Conservation (phyloP, 305 asterid species). For the Solanum hybrid region DNA sequence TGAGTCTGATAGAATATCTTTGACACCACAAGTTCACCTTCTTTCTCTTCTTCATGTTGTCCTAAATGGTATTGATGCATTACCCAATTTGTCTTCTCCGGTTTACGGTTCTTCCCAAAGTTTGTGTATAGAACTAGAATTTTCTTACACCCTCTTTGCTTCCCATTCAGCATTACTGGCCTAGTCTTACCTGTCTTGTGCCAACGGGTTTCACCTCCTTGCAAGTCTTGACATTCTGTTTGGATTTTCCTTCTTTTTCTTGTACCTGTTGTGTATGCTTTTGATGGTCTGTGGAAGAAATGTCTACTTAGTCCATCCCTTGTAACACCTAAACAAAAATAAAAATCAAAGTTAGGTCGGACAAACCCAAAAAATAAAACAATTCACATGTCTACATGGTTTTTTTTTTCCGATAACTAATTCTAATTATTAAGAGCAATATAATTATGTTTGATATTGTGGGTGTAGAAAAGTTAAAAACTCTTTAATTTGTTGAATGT, state of each 20-base stretch:
- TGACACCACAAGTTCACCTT: constrained; percentile 96
- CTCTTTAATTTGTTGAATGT: background rate
- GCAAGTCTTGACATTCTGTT: constrained; percentile 67
- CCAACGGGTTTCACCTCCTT: constrained; percentile 98
- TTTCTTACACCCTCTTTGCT: constrained; percentile 96
- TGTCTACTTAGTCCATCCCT: constrained; percentile 90
- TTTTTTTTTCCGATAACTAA: background rate
- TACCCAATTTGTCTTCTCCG: constrained; percentile 97
- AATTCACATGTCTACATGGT: background rate
- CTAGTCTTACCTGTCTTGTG: constrained; percentile 98
- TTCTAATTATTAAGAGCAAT: background rate
- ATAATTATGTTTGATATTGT: background rate
- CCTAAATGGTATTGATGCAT: constrained; percentile 98
- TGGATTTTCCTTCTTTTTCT: constrained; percentile 85
- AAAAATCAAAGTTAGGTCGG: constrained; percentile 43
- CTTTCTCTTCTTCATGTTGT: constrained; percentile 88
- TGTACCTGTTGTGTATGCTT: constrained; percentile 98
- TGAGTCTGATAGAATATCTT: constrained; percentile 98
- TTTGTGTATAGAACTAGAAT: constrained; percentile 84
- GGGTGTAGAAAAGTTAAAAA: background rate
- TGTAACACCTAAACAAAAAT: constrained; percentile 53
- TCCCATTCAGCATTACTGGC: constrained; percentile 83
- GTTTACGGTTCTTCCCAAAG: constrained; percentile 88
- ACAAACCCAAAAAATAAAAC: constrained; percentile 9
- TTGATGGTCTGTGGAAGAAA: constrained; percentile 96